Evolutionary conservation across 768 basidiomycete species (phyloP).

Genomic region (Mrakia blollopis): DNA sequence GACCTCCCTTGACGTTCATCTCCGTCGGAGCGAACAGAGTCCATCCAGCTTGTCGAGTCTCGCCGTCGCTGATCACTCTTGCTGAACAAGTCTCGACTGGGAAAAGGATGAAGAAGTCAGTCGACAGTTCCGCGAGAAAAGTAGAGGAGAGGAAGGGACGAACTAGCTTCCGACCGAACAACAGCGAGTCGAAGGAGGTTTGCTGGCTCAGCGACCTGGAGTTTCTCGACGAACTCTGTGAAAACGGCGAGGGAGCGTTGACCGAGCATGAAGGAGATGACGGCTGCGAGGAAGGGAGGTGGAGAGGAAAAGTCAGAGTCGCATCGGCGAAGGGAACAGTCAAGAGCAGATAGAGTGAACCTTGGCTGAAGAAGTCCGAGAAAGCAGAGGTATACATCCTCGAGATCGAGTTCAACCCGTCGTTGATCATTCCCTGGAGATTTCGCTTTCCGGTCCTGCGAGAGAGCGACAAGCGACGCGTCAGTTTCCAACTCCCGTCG

Average conservation of each 20-base stretch:
- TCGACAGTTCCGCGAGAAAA: neutral
- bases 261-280: constrained; percentile 86
- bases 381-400: constrained; percentile 65
- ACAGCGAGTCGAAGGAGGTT: constrained; percentile 82
- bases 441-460: constrained; percentile 88
- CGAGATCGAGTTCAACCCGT: constrained; percentile 90
- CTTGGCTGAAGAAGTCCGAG: constrained; percentile 86
- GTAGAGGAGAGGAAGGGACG: constrained; percentile 28
- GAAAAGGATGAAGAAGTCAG: constrained; percentile 1
- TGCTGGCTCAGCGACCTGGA: constrained; percentile 86
- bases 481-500: too few species aligned
- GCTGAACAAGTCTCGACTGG: constrained; percentile 73
- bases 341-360: neutral
- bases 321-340: neutral
- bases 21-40: constrained; percentile 81
- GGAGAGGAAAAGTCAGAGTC: neutral
- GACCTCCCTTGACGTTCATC: constrained; percentile 62
- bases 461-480: constrained; percentile 39
- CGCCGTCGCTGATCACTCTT: constrained; percentile 67
- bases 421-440: constrained; percentile 81
- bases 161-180: constrained; percentile 78
- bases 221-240: constrained; percentile 74
- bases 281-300: constrained; percentile 49
- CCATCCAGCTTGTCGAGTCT: constrained; percentile 79
- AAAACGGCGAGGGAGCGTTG: constrained; percentile 82